These are phyloP conservation scores for Cladorrhinum sp. DNA, from an alignment of 2,329 filamentous ascomycete genomes.

Conservation along the genomic window DNA sequence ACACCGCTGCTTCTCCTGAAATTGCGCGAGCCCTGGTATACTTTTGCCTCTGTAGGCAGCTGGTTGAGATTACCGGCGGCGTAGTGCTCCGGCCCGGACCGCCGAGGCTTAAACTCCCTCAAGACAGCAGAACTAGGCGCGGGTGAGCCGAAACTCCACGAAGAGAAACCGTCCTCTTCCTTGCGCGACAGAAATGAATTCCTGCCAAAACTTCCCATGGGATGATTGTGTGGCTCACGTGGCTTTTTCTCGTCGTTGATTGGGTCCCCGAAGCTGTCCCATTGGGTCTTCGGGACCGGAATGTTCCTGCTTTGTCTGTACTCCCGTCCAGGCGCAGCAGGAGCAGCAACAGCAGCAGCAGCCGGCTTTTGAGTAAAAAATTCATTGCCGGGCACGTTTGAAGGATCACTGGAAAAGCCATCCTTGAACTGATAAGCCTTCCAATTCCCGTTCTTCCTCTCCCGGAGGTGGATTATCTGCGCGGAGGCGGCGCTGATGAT, in stretches of 20 bases:
- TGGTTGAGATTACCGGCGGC: neutral
- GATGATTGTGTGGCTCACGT: neutral
- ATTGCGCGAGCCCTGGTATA: neutral
- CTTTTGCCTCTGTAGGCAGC: neutral
- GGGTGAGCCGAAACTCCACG: neutral
- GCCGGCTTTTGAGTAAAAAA: conserved; percentile 5
- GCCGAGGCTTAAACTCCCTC: neutral
- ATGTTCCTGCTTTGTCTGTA: neutral
- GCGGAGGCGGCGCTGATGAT: conserved; percentile 59
- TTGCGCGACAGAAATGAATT: neutral
- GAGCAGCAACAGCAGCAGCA: no score
- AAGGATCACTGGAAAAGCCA: neutral
- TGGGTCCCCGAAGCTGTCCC: conserved; percentile 5
- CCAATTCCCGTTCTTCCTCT: conserved; percentile 28
- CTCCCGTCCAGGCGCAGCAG: neutral
- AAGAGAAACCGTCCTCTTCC: neutral
- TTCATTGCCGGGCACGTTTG: neutral
- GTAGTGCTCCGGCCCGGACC: neutral
- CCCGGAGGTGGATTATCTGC: conserved; percentile 61
- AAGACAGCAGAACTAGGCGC: neutral
- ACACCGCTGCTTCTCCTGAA: conserved; percentile 1
- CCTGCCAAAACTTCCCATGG: neutral
- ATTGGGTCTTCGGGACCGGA: neutral
- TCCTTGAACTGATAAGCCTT: neutral
- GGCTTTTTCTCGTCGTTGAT: neutral